A percentile compares a stretch with the other conserved stretches of the same genome.
Evolutionary conservation across 805 yeast species (phyloP).

Genomic region (Blastobotrys americana): DNA sequence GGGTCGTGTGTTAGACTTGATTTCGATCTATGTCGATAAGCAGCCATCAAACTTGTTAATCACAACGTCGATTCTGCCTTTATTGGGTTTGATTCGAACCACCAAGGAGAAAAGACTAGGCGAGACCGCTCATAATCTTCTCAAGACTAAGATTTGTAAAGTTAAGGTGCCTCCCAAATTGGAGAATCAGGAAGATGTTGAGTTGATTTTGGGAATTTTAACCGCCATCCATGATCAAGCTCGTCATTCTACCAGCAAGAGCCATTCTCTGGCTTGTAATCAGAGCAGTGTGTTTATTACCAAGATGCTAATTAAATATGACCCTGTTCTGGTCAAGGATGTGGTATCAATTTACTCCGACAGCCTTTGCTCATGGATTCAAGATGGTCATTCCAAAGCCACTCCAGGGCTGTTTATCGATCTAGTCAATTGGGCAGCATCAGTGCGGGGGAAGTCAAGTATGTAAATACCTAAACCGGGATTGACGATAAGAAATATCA

Average conservation of each 20-base stretch:
- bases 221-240: slow-evolving; percentile 34
- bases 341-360: slow-evolving; percentile 51
- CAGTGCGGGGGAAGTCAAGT: too few relatives aligned
- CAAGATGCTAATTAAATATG: slow-evolving; percentile 45
- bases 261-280: slow-evolving; percentile 50
- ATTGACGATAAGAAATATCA: too few relatives aligned
- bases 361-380: slow-evolving; percentile 57
- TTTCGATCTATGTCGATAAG: slow-evolving; percentile 52
- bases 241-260: slow-evolving; percentile 39
- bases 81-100: slow-evolving; percentile 51
- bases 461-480: too few relatives aligned
- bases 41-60: slow-evolving; percentile 33
- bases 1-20: slow-evolving; percentile 65
- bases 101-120: slow-evolving; percentile 69
- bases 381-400: slow-evolving; percentile 38
- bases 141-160: slow-evolving; percentile 56
- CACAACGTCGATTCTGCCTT: slow-evolving; percentile 44
- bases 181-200: slow-evolving; percentile 21
- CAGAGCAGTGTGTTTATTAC: slow-evolving; percentile 61
- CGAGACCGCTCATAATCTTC: slow-evolving; percentile 63
- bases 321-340: slow-evolving; percentile 31
- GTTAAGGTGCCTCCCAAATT: slow-evolving; percentile 29
- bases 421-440: slow-evolving; percentile 67
- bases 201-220: slow-evolving; percentile 18
- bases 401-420: slow-evolving; percentile 61